phyloP scores from a whole-genome alignment of 108 stramenopile genomes.

The Nitzschia inconspicua region DNA sequence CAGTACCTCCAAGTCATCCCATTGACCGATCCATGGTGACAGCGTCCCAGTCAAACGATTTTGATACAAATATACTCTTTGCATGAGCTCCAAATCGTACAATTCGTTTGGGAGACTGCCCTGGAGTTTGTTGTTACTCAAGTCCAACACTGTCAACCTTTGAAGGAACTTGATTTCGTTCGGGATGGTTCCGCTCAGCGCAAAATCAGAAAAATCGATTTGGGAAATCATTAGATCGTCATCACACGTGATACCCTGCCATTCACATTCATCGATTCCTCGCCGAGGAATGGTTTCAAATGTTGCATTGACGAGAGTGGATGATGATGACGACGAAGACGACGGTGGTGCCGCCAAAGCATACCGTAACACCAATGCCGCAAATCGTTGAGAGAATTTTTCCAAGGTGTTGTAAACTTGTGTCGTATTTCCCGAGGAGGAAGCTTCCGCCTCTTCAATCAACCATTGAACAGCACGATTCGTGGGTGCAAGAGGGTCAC shows the following conservation, averaged over 20 bases:
- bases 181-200: slow-evolving; percentile 32
- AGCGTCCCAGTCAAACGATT: slow-evolving; percentile 21
- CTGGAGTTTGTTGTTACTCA: background rate
- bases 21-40: background rate
- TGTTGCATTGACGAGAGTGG: background rate
- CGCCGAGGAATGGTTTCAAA: background rate
- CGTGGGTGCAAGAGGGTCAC: slow-evolving; percentile 1
- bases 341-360: too few species aligned
- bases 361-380: background rate
- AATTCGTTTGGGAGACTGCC: slow-evolving; percentile 4
- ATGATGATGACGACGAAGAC: background rate
- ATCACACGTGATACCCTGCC: slow-evolving; percentile 55
- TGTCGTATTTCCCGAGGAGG: background rate
- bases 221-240: slow-evolving; percentile 26
- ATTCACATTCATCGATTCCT: slow-evolving; percentile 30
- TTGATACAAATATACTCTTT: slow-evolving; percentile 10
- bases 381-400: slow-evolving; percentile 6
- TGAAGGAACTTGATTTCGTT: background rate
- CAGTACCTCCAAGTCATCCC: background rate
- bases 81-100: background rate
- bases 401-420: background rate
- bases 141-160: background rate
- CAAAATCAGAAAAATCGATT: slow-evolving; percentile 32
- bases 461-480: slow-evolving; percentile 11
- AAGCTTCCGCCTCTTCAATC: slow-evolving; percentile 1